Evolutionary conservation across 345 rosid species (phyloP).

Genomic region (Eucalyptus regnans): DNA sequence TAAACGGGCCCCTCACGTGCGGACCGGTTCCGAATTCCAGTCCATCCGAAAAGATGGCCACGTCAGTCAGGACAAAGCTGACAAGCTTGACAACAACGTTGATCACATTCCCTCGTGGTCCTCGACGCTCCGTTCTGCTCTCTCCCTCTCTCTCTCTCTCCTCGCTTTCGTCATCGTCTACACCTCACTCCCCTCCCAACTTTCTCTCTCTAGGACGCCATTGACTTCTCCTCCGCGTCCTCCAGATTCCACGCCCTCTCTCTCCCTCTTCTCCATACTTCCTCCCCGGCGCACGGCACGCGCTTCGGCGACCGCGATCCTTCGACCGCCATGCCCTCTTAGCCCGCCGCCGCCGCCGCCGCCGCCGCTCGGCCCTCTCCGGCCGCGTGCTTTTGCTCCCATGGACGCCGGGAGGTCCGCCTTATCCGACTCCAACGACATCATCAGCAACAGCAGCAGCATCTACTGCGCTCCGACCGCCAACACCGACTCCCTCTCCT

Average conservation of each 20-base stretch:
- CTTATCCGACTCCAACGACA: conserved; percentile 58
- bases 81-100: not conserved
- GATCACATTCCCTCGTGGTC: not conserved
- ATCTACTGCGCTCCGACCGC: conserved; percentile 20
- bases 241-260: not conserved
- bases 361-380: not conserved
- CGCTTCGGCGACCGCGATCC: not conserved
- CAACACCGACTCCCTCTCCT: not conserved
- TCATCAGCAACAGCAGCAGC: conserved; percentile 50
- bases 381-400: too few species aligned
- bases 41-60: not conserved
- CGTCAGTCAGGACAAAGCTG: not conserved
- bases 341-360: not conserved
- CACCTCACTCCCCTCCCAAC: not conserved
- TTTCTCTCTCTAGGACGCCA: not conserved
- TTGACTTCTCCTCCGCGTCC: not conserved
- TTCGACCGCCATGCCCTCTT: not conserved
- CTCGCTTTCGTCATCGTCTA: not conserved
- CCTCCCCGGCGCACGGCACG: not conserved
- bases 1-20: not conserved
- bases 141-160: not conserved
- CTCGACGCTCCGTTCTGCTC: not conserved
- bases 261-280: not conserved
- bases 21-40: too few species aligned
- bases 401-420: conserved; percentile 10